Evolutionary conservation across 805 yeast species (phyloP), one percentile per base, ranked within the genome.

Genomic region (Torulaspora gathmanii): DNA sequence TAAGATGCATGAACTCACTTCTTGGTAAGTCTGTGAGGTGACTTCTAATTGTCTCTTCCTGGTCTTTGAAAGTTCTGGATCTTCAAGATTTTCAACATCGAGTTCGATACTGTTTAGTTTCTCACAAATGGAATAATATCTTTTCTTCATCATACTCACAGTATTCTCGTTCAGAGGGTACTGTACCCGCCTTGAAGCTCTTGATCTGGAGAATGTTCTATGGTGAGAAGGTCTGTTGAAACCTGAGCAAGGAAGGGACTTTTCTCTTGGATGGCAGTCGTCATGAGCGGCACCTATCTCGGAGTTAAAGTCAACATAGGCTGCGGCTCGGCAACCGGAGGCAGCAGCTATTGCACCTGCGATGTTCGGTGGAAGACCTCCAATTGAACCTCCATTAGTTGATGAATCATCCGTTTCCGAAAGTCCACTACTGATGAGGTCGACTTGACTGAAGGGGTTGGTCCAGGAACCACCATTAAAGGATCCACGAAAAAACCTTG

Each of bases 381-480:
- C 37, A n/a, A 42, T n/a, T 10, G 46, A 34, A 25, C 37, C 25
- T 22, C 41, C 41, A 11, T 10, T 22, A 6, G 34, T 37, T 4
- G 42, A 13, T 5, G 20, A 7, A 8, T 29, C 39, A 16, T 31
- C 33, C 11, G 37, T 17, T 4, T 36, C 39, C 33, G 44, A 55
- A 26, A 36, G 28, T 13, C 33, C 34, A 27, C 13, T 33, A 3
- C n/a, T n/a, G 9, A 28, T 17, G 11, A 23, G 33, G 27, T 52
- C 45, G 16, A 49, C 45, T 19, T 49, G 44, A 52, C 78, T 76
- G 52, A 82, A 82, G 20, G 86, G 86, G 55, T 83, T 83, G 38
- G 78, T 75, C 83, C 89, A 84, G 49, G 82, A 80, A n/a, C 90
- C 91, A 13, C 89, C 91, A 53, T 80, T 80, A 60, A 80, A 84